Base-by-base conservation (phyloP, 2,329 filamentous ascomycete genomes). In the Emericellopsis atlantica region DNA sequence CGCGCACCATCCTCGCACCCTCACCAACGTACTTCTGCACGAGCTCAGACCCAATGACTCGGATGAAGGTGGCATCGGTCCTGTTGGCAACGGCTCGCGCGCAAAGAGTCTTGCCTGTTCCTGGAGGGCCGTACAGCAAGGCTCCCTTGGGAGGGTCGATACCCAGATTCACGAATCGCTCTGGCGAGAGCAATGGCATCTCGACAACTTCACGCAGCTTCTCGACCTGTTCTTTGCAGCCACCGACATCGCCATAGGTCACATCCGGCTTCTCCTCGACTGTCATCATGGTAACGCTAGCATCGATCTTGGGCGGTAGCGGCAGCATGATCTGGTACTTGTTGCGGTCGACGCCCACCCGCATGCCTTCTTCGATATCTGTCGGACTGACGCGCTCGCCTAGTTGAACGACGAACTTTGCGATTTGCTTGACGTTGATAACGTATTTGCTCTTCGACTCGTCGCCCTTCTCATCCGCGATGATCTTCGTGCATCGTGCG, bases 361-460 rank as follows among this genome's bases (percentile, higher is more conserved):
- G 81, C 92, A 98, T 98, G 49, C 92, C 92, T 64, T 98, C 92
- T 59, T 98, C 92, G 55, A 98, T 98, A 78, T 98, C 92, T 51
- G 92, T 96, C 39, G 92, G 92, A 57, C 85, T 93, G 52, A 98
- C 92, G 48, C 92, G 83, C 59, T 98, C 92, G 53, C 92, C 92
- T 40, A 98, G 78, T 64, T 95, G 92, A 49, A 98, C 92, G 39
- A 98, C 92, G 55, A 98, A 98, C 68, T 98, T 98, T 56, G 92
- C 92, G 55, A 98, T 98, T 65, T 98, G 92, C 73, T 98, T 98
- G 53, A 98, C 90, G 66, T 98, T 98, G 75, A 98, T 98, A 55
- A 98, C 89, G 70, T 98, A 98, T 79, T 96, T 98, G 78, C 84
- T 94, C 77, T 98, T 98, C 48, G 94, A 85, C 45, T 86, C 73